Percentiles rank a stretch among this genome's conserved stretches.
Conservation (phyloP, 495 filamentous ascomycete species). For the Hypoxylon lienhwacheense region DNA sequence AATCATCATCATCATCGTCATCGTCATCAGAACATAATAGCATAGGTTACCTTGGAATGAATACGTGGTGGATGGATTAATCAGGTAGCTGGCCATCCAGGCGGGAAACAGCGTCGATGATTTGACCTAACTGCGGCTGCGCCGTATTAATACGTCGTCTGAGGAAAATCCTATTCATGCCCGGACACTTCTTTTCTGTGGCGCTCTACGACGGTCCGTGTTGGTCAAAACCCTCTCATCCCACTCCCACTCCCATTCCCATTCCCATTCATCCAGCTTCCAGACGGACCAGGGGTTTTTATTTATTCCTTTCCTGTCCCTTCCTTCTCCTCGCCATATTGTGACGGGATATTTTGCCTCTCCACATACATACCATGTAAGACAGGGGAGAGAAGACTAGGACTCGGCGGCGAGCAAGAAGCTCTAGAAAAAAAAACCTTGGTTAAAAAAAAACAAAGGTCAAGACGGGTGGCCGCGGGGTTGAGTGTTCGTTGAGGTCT, state of each 20-base stretch:
- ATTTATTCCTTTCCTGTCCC: no score
- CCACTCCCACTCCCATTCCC: no score
- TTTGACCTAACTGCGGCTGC: constrained; percentile 17
- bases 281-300: no score
- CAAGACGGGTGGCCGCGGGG: constrained; percentile 21
- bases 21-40: no score
- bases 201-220: constrained; percentile 18
- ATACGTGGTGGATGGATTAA: no score
- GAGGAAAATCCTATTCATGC: constrained; percentile 30
- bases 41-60: no score
- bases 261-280: constrained; percentile 32
- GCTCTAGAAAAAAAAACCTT: neutral
- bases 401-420: constrained; percentile 8
- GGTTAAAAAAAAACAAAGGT: neutral
- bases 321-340: constrained; percentile 34
- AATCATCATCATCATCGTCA: no score
- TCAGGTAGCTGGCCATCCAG: constrained; percentile 6
- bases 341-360: constrained; percentile 21
- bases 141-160: constrained; percentile 26
- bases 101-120: neutral
- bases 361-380: constrained; percentile 17
- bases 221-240: constrained; percentile 32
- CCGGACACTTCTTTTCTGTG: constrained; percentile 30
- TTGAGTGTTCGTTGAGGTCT: constrained; percentile 21
- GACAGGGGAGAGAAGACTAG: constrained; percentile 5